These are phyloP conservation scores for Mrakia gelida DNA, from an alignment of 768 basidiomycete species.

Conservation along the genomic window DNA sequence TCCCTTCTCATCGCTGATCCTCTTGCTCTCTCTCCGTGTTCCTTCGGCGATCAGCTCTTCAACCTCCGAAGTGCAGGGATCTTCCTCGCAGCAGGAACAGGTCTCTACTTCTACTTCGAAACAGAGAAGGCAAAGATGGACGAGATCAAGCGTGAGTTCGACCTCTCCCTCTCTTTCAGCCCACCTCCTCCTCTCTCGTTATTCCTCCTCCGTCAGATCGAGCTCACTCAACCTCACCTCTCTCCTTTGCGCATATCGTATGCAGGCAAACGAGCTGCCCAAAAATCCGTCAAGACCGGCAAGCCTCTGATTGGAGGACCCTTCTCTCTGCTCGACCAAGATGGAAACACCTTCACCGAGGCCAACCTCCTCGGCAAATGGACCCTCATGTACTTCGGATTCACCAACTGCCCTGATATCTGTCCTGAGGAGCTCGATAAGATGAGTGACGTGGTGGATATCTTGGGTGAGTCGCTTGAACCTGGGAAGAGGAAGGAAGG, in stretches of 20 bases:
- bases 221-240: not conserved
- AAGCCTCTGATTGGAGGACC: conserved; percentile 87
- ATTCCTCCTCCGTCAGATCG: not conserved
- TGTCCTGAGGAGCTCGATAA: conserved; percentile 98
- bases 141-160: conserved; percentile 64
- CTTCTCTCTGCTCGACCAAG: conserved; percentile 59
- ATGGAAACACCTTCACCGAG: conserved; percentile 68
- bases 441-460: conserved; percentile 69
- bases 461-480: conserved; percentile 56
- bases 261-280: conserved; percentile 66
- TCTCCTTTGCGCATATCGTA: not conserved
- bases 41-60: conserved; percentile 48
- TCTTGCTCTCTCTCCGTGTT: not conserved
- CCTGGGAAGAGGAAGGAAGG: not conserved
- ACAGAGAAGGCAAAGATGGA: conserved; percentile 74
- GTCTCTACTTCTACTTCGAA: conserved; percentile 81
- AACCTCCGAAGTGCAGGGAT: conserved; percentile 77
- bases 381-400: conserved; percentile 79
- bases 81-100: conserved; percentile 76
- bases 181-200: not conserved
- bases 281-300: conserved; percentile 62
- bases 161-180: not conserved
- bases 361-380: conserved; percentile 81
- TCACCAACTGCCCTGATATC: conserved; percentile 98
- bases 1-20: not conserved